Evolutionary conservation across 2,329 filamentous ascomycete species (phyloP).

Genomic region (Diplocarpon mali): DNA sequence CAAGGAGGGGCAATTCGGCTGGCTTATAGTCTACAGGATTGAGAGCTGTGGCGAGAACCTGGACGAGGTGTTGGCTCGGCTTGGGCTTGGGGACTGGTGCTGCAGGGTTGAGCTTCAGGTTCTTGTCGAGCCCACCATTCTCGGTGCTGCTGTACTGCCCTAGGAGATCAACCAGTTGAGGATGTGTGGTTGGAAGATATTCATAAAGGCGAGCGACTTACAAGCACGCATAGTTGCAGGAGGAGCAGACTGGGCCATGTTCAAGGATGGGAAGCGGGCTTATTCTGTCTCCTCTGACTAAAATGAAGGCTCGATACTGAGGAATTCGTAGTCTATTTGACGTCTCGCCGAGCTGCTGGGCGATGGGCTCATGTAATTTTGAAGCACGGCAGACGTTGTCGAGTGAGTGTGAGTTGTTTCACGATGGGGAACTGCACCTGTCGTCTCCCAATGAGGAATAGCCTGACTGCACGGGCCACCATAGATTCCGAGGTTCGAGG

Average conservation of each 20-base stretch:
- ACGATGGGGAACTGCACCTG: too few species aligned
- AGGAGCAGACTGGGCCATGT: not conserved
- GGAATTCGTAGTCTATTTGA: too few species aligned
- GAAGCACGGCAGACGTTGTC: too few species aligned
- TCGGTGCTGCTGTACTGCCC: slow-evolving; percentile 12
- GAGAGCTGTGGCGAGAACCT: slow-evolving; percentile 11
- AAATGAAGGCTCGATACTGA: too few species aligned
- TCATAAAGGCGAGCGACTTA: not conserved
- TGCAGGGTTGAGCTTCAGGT: slow-evolving; percentile 10
- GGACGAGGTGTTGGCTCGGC: slow-evolving; percentile 10
- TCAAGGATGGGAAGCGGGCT: not conserved
- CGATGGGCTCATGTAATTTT: too few species aligned
- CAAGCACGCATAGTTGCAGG: slow-evolving; percentile 7
- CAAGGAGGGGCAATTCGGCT: slow-evolving; percentile 37
- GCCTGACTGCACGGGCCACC: too few species aligned
- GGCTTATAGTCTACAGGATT: slow-evolving; percentile 47
- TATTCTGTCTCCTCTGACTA: too few species aligned
- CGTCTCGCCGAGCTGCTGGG: too few species aligned
- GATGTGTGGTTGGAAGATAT: too few species aligned
- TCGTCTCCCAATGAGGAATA: too few species aligned
- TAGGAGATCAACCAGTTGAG: not conserved
- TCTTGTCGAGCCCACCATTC: slow-evolving; percentile 10
- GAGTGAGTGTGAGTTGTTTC: too few species aligned
- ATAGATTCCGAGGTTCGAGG: too few species aligned
- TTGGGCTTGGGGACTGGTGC: slow-evolving; percentile 7